Percentiles rank a stretch among this genome's conserved stretches.
phyloP scores from a whole-genome alignment of 2,329 filamentous ascomycete species.

The Plenodomus tracheiphilus region DNA sequence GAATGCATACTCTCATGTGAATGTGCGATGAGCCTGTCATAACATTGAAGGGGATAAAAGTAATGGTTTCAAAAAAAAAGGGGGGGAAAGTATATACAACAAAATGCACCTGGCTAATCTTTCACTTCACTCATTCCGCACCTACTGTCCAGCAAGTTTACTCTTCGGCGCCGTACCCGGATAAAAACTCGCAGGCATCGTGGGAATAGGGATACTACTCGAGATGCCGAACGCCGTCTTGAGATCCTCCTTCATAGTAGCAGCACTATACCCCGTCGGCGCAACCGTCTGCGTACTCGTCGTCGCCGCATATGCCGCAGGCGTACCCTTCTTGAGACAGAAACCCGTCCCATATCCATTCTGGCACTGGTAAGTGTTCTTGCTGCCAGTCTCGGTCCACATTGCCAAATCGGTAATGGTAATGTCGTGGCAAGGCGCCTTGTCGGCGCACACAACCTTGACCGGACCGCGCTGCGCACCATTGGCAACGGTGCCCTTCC shows the following conservation, averaged over 20 bases:
- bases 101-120: not conserved
- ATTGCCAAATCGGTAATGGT: constrained; percentile 57
- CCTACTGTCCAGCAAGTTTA: constrained; percentile 25
- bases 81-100: not conserved
- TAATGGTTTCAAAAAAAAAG: no score
- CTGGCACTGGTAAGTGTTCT: constrained; percentile 51
- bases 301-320: constrained; percentile 33
- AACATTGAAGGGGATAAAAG: no score
- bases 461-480: constrained; percentile 58
- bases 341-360: constrained; percentile 55
- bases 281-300: constrained; percentile 42
- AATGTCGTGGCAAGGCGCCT: constrained; percentile 57
- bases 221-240: constrained; percentile 35
- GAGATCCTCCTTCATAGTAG: constrained; percentile 42
- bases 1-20: no score
- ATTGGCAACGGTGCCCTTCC: constrained; percentile 58
- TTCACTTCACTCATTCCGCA: not conserved
- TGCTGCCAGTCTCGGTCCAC: constrained; percentile 54
- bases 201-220: constrained; percentile 47
- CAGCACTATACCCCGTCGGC: constrained; percentile 44
- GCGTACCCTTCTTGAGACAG: constrained; percentile 48
- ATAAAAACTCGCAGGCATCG: constrained; percentile 47
- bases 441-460: constrained; percentile 56
- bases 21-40: no score
- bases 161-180: constrained; percentile 42